Base-by-base conservation (phyloP, 2,329 filamentous ascomycete genomes). In the Biscogniauxia sp. region DNA sequence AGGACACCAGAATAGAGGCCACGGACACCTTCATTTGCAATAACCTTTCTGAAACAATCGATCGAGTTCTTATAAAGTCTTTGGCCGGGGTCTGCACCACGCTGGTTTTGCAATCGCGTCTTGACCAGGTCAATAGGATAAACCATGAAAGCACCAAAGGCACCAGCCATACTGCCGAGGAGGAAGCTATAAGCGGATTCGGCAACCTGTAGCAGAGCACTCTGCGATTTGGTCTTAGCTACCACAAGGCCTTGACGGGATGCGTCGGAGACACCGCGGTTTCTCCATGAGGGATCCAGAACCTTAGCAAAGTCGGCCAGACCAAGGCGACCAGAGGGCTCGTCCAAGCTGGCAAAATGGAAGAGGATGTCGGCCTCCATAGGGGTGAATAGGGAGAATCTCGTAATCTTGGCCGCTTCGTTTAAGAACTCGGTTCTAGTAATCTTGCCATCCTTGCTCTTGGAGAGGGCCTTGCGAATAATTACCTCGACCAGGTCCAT, bases 321-420 rank as follows among this genome's bases (percentile, higher is more conserved):
- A 32, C 90, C 86, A 1, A 99, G 86, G 55, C 92, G 86, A 20
- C 93, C 95, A 1, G 93, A 94, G 2, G 92, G 90, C 70, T 95
- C 89, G 73, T 97, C 92, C 58, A 98, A 83, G 64, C 93, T 92
- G 62, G 95, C 95, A 76, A 99, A 99, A 79, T 98, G 95, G 83
- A 99, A 99, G 50, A 99, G 86, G 64, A 99, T 97, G 73, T 99
- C 95, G 50, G 94, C 93, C 78, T 99, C 95, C 93, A 98, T 97
- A 13, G 95, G 95, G 0, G 95, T 98, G 78, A 98, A 97, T 41
- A 96, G 86, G 13, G 93, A 96, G 81, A 97, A 99, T 65, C 95
- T 89, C 23, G 94, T 96, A 71, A 95, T 88, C 66, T 89, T 89
- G 52, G 94, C 89, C 11, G 95, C 94, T 80, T 97, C 93, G 76